A percentile compares a stretch with the other conserved stretches of the same genome.
Evolutionary conservation across 2,329 filamentous ascomycete genomes (phyloP).

Genomic region (Alternaria solani): DNA sequence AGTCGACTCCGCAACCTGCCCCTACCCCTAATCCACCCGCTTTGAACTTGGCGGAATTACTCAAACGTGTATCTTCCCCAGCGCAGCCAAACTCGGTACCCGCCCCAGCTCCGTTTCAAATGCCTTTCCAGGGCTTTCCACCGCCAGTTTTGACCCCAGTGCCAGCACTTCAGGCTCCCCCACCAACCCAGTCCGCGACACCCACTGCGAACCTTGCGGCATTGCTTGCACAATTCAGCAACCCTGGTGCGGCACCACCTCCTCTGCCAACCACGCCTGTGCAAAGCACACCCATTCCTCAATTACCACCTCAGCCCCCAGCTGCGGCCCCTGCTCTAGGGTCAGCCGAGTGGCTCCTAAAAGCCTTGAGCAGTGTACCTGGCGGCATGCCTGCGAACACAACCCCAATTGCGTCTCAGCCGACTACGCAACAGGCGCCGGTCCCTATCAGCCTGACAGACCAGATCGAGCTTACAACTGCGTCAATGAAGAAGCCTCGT

Average conservation of each 20-base stretch:
- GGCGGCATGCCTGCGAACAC: conserved; percentile 38
- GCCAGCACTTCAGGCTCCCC: conserved; percentile 29
- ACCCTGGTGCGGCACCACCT: conserved; percentile 30
- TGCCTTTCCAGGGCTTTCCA: conserved; percentile 38
- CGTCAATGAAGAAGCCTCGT: conserved; percentile 77
- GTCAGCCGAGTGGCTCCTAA: conserved; percentile 44
- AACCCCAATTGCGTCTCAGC: conserved; percentile 34
- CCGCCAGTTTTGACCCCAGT: conserved; percentile 33
- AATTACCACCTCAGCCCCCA: conserved; percentile 27
- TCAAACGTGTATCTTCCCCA: conserved; percentile 41
- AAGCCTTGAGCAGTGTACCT: conserved; percentile 40
- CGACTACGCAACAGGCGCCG: conserved; percentile 39
- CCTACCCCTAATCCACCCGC: conserved; percentile 30
- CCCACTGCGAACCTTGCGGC: conserved; percentile 43
- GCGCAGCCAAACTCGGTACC: conserved; percentile 35
- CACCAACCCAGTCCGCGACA: conserved; percentile 37
- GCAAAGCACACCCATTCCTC: conserved; percentile 26
- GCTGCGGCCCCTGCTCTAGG: conserved; percentile 26
- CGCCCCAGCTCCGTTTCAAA: conserved; percentile 35
- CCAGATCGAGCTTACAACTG: conserved; percentile 68
- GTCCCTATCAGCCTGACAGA: conserved; percentile 52
- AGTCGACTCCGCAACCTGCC: conserved; percentile 30
- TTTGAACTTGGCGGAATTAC: conserved; percentile 40
- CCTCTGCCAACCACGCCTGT: conserved; percentile 26
- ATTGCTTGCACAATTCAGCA: conserved; percentile 44